Evolutionary conservation across 2,329 filamentous ascomycete genomes (phyloP).

Genomic region (Nemania abortiva): DNA sequence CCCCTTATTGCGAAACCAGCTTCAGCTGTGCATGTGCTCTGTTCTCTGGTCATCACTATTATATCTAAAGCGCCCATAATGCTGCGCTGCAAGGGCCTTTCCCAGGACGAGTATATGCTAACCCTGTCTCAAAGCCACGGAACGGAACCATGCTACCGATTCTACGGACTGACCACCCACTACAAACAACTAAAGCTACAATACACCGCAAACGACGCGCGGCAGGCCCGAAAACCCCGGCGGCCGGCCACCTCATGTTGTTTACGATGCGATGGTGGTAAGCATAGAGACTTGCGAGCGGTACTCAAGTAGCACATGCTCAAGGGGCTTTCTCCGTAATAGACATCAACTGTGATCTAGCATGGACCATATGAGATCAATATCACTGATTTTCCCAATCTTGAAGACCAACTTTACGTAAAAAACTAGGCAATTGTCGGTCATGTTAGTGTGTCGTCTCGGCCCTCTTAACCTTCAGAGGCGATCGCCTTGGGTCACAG

Average conservation of each 20-base stretch:
- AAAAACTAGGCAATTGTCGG: conserved; percentile 18
- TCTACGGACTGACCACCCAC: conserved; percentile 6
- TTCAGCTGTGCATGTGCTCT: conserved; percentile 13
- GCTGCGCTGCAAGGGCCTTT: neutral
- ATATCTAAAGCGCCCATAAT: neutral
- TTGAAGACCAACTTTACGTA: conserved; percentile 29
- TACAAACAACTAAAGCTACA: neutral
- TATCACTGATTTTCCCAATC: neutral
- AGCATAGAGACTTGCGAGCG: neutral
- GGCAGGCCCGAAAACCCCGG: neutral
- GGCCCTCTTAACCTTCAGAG: conserved; percentile 31
- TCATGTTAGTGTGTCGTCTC: conserved; percentile 32
- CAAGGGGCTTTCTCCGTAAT: conserved; percentile 2
- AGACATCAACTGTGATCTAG: neutral
- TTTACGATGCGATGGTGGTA: neutral
- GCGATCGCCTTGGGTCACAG: conserved; percentile 37
- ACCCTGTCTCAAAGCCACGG: conserved; percentile 10
- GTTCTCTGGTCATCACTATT: conserved; percentile 1
- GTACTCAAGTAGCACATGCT: neutral
- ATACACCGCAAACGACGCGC: conserved; percentile 13
- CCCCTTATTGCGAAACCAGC: conserved; percentile 16
- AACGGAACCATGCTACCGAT: conserved; percentile 5
- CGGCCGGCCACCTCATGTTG: neutral
- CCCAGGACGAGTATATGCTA: conserved; percentile 8
- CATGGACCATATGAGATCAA: conserved; percentile 15